phyloP scores from a whole-genome alignment of 2,329 filamentous ascomycete species.

The Colletotrichum sp. region DNA sequence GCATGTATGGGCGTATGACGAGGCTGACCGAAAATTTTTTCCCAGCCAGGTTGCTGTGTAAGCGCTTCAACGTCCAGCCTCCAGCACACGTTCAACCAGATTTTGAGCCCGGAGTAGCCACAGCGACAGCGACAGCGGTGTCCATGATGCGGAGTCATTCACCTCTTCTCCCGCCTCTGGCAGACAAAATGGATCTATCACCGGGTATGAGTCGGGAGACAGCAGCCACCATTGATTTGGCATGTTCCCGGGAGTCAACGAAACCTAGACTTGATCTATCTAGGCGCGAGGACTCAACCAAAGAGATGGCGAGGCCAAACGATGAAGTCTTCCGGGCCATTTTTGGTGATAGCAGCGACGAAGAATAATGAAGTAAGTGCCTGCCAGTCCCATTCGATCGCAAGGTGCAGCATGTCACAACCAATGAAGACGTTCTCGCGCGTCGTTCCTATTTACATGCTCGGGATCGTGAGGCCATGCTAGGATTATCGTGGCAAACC shows the following conservation, averaged over 20 bases:
- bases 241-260: neutral
- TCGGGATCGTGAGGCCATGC: neutral
- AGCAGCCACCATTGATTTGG: neutral
- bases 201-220: neutral
- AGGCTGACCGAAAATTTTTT: slow-evolving; percentile 73
- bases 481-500: neutral
- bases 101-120: slow-evolving; percentile 28
- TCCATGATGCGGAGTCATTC: neutral
- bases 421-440: neutral
- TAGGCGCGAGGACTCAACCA: slow-evolving; percentile 10
- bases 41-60: slow-evolving; percentile 86
- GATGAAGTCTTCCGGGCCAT: slow-evolving; percentile 79
- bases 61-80: slow-evolving; percentile 86
- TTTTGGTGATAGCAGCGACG: slow-evolving; percentile 86
- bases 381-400: neutral
- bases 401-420: neutral
- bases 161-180: neutral
- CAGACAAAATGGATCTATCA: neutral
- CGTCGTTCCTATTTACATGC: neutral
- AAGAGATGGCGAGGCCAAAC: neutral
- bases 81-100: slow-evolving; percentile 70
- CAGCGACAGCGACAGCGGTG: neutral
- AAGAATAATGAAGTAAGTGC: slow-evolving; percentile 33
- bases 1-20: slow-evolving; percentile 93
- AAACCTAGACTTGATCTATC: neutral